Percentiles rank a stretch among this genome's conserved stretches.
Evolutionary conservation across 129 eudicot genomes (phyloP).

Genomic region (Chrysanthemum makinoi): DNA sequence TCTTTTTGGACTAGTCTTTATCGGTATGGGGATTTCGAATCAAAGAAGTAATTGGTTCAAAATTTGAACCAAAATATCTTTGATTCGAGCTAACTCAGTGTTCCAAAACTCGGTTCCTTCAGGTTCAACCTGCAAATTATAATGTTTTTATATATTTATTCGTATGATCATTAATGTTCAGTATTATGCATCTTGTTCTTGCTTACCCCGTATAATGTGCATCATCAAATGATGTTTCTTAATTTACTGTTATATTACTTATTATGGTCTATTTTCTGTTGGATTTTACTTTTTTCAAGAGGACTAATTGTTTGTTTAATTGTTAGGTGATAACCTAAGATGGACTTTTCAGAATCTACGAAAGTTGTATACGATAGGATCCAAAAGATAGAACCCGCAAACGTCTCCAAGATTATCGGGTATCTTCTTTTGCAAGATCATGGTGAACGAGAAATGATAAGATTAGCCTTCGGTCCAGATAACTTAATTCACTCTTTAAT

Average conservation of each 20-base stretch:
- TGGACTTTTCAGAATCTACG: slow-evolving; percentile 53
- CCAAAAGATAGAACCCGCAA: slow-evolving; percentile 51
- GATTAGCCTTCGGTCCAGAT: slow-evolving; percentile 60
- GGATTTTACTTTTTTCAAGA: not conserved
- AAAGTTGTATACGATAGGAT: slow-evolving; percentile 46
- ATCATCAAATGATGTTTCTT: not conserved
- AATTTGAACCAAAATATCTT: not conserved
- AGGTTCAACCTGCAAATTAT: slow-evolving; percentile 6
- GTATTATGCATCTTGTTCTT: slow-evolving; percentile 16
- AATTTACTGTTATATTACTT: not conserved
- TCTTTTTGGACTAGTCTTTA: slow-evolving; percentile 15
- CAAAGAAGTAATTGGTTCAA: not conserved
- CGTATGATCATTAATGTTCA: too few relatives aligned
- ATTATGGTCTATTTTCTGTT: not conserved
- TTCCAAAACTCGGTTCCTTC: not conserved
- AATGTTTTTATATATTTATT: too few relatives aligned
- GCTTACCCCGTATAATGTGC: not conserved
- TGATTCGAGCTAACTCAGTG: not conserved
- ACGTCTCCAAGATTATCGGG: slow-evolving; percentile 53
- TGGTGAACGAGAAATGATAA: slow-evolving; percentile 52
- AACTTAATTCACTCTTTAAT: slow-evolving; percentile 37
- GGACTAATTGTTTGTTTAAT: slow-evolving; percentile 10
- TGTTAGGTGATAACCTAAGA: slow-evolving; percentile 32
- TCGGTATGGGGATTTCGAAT: slow-evolving; percentile 21
- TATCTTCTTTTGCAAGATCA: slow-evolving; percentile 49